Evolutionary conservation across 495 filamentous ascomycete genomes (phyloP), one percentile per base, ranked within the genome.

Genomic region (Glonium stellatum): DNA sequence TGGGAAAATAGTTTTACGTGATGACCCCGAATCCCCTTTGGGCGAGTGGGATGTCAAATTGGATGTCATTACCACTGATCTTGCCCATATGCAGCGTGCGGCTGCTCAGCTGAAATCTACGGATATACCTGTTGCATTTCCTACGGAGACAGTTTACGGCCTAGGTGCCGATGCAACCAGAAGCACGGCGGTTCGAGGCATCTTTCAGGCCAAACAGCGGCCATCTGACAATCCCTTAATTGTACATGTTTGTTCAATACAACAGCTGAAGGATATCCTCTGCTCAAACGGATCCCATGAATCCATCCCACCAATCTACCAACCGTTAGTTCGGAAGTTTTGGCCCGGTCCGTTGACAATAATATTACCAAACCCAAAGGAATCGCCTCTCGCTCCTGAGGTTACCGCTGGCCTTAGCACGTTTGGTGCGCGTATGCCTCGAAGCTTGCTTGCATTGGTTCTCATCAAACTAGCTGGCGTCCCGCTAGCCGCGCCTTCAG

Each of bases 131-230:
- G 88, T 99, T 44, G 95, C 89, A 9, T 99, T 99, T 70, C 95
- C 93, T 5, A 99, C 95, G 0, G 93, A 99, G 74, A 99, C 93
- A 5, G 93, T 99, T 10, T 99, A 99, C 72, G 93, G 93, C 1
- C 79, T 99, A 13, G 93, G 91, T 51, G 93, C 92, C 19, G 93
- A 97, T 76, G 95, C 93, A 5, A 97, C 91, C 31, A 81, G 87
- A 67, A 86, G 80, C 62, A 76, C 73, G 39, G 87, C 92, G n/a
- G 92, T 97, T n/a, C 80, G 80, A 59, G 89, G 88, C 5, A 99
- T 99, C 66, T 99, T 91, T 73, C 76, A 79, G 15, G 91, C 90
- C 8, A 99, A 99, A 73, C 86, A 87, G 53, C 76, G 93, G 48
- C 93, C 93, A 15, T 84, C 84, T 5, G 93, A 99, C 71, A 99